Base-by-base conservation (phyloP, 495 filamentous ascomycete species). In the Oidiodendron maius region DNA sequence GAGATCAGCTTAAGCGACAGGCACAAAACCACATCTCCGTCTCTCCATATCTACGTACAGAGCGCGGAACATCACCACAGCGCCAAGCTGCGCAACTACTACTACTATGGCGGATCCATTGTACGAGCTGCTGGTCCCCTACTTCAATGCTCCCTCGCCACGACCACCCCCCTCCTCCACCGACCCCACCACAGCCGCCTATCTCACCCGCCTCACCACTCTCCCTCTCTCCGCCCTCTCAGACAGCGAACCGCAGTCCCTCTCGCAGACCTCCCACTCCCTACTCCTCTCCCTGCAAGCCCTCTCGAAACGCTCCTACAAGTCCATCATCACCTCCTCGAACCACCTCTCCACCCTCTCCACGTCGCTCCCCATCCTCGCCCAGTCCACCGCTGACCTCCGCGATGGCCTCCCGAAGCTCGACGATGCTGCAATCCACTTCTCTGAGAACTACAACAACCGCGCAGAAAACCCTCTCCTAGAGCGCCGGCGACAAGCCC, bases 281-380 rank as follows among this genome's bases (percentile, higher is more conserved):
- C 80, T 85, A n/a, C 76, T 87, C 10, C 78, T 93, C 25, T 94
- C 89, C 10, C 76, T 97, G 1, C 93, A 99, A 59, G 77, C 82
- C 0, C 77, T 97, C 42, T 91, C 89, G 23, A 90, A 93, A 52
- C 87, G 88, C 52, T 96, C 93, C n/a, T 84, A 97, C 61, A 85
- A 86, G 57, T 71, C 87, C 32, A 82, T 97, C 51, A 87, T 97
- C 55, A 72, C 78, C 28, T 93, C 91, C 12, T 78, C 89, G 17
- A 74, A 80, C 52, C 82, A 87, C 57, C 79, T 97, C 48, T 77
- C 84, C 0, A 81, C 81, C 5, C 75, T 99, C 3, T 71, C 75
- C 26, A 68, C 70, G 6, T 74, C 78, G 10, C 72, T 96, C 8
- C 85, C 88, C 0, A 59, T 73, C n/a, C 68, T 97, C 34, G 76